phyloP scores from a whole-genome alignment of 768 basidiomycete genomes.

The Boletellus ananiceps region DNA sequence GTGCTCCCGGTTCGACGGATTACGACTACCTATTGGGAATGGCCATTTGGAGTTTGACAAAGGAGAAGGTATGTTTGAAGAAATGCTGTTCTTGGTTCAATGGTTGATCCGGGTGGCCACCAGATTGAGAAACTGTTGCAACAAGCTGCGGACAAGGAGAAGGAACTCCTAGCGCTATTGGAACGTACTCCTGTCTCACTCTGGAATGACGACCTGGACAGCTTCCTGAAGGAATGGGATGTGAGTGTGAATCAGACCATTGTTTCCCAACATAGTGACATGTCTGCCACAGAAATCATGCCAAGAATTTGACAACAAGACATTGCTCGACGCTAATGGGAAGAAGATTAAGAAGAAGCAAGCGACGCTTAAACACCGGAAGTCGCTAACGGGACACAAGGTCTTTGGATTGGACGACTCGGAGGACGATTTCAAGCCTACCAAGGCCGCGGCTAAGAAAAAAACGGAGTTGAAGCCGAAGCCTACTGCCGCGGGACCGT shows the following conservation, averaged over 20 bases:
- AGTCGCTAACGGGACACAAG: conserved; percentile 43
- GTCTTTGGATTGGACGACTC: conserved; percentile 35
- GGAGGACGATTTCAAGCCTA: conserved; percentile 55
- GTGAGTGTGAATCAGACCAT: conserved; percentile 40
- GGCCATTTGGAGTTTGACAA: conserved; percentile 93
- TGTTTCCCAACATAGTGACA: neutral
- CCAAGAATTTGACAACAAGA: conserved; percentile 42
- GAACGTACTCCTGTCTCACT: conserved; percentile 74
- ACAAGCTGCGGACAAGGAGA: conserved; percentile 79
- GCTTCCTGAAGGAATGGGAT: conserved; percentile 80
- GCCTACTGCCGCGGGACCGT: conserved; percentile 33
- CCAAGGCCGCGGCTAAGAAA: conserved; percentile 42
- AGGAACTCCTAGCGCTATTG: conserved; percentile 72
- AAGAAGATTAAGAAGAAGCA: conserved; percentile 58
- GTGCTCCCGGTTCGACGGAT: conserved; percentile 49
- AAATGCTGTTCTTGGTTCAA: neutral
- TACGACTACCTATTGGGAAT: conserved; percentile 94
- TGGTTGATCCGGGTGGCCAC: conserved; percentile 4
- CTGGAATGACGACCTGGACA: conserved; percentile 88
- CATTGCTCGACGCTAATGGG: conserved; percentile 41
- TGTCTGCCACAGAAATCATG: conserved; percentile 34
- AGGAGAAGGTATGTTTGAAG: conserved; percentile 64
- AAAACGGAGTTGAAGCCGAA: conserved; percentile 28
- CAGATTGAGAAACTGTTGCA: conserved; percentile 81
- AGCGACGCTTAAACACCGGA: conserved; percentile 48